phyloP scores from a whole-genome alignment of 1,284 basidiomycete species.

The Ceratobasidium sp. region DNA sequence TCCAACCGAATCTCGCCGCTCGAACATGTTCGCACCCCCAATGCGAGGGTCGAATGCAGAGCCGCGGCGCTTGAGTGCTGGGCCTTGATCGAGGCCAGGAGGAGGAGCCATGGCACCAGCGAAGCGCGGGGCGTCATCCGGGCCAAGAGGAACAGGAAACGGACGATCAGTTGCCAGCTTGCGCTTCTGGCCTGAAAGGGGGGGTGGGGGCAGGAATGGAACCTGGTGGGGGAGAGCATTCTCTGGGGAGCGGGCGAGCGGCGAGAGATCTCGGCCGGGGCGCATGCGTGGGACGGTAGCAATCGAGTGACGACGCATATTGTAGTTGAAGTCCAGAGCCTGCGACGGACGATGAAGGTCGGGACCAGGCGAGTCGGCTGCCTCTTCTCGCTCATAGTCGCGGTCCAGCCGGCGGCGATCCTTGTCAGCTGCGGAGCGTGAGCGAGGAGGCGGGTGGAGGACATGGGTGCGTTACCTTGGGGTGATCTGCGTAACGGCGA shows the following conservation, averaged over 20 bases:
- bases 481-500: conserved; percentile 59
- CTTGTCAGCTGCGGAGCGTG: conserved; percentile 4
- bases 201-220: conserved; percentile 39
- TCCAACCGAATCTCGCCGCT: conserved; percentile 69
- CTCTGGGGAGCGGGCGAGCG: conserved; percentile 36
- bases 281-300: conserved; percentile 50
- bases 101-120: conserved; percentile 29
- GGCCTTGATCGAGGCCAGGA: conserved; percentile 46
- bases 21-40: conserved; percentile 68
- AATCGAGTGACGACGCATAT: conserved; percentile 70
- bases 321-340: conserved; percentile 60
- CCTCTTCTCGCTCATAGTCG: conserved; percentile 33
- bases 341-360: conserved; percentile 19
- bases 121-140: conserved; percentile 11
- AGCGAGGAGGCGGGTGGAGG: background rate
- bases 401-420: conserved; percentile 44
- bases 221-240: conserved; percentile 28
- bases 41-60: conserved; percentile 79
- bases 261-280: conserved; percentile 37
- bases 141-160: conserved; percentile 31
- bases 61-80: conserved; percentile 76
- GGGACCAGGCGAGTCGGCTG: conserved; percentile 35
- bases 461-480: background rate
- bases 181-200: conserved; percentile 66
- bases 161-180: conserved; percentile 76